phyloP scores from a whole-genome alignment of 192 early-diverging fungal genomes.

The Phlyctochytrium arcticum region DNA sequence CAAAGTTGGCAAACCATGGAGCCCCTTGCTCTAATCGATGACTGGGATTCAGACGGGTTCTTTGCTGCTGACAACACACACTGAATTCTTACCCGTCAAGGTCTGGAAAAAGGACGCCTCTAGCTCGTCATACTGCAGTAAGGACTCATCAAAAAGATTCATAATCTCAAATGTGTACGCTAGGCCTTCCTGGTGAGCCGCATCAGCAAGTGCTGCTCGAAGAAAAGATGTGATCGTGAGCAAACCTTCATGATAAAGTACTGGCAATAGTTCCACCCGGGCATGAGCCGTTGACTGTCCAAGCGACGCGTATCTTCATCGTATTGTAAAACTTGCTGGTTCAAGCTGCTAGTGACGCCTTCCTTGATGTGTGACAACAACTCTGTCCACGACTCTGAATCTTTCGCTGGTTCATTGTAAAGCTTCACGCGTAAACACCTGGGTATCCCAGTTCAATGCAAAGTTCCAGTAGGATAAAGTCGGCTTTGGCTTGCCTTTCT shows the following conservation, averaged over 20 bases:
- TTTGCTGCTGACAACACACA: background rate
- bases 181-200: slow-evolving; percentile 64
- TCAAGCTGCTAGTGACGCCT: slow-evolving; percentile 65
- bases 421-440: slow-evolving; percentile 28
- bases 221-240: background rate
- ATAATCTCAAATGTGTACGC: slow-evolving; percentile 83
- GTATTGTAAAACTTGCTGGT: slow-evolving; percentile 72
- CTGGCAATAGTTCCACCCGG: slow-evolving; percentile 98
- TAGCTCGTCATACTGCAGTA: slow-evolving; percentile 95
- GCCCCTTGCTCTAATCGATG: slow-evolving; percentile 54
- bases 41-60: background rate
- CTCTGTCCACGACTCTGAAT: slow-evolving; percentile 65
- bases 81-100: slow-evolving; percentile 54
- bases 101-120: slow-evolving; percentile 94
- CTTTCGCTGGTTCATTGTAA: slow-evolving; percentile 29
- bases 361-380: slow-evolving; percentile 73
- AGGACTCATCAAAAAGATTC: slow-evolving; percentile 81
- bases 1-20: slow-evolving; percentile 94
- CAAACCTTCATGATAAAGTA: slow-evolving; percentile 90
- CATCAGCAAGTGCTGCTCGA: background rate
- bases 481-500: no score
- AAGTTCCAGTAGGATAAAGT: no score
- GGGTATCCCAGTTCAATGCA: no score
- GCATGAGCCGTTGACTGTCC: slow-evolving; percentile 89
- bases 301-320: slow-evolving; percentile 86